phyloP scores from a whole-genome alignment of 2,329 filamentous ascomycete species.

The Sporothrix curviconia region DNA sequence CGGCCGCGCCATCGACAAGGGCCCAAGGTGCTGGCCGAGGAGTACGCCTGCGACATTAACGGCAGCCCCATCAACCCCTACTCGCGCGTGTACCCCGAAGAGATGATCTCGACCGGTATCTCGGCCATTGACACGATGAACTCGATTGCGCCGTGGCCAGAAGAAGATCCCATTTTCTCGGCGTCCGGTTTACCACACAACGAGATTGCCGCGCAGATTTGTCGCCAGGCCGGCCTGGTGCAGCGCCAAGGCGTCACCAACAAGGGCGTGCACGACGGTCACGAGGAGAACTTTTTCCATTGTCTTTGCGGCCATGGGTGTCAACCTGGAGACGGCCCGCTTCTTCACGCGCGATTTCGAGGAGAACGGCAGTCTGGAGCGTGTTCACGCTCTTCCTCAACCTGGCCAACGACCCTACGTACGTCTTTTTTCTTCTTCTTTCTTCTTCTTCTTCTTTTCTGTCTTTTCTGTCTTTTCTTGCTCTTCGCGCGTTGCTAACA shows the following conservation, averaged over 20 bases:
- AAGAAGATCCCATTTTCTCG: slow-evolving; percentile 99
- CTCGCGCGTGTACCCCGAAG: slow-evolving; percentile 95
- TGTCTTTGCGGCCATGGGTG: slow-evolving; percentile 99
- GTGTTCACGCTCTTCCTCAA: slow-evolving; percentile 96
- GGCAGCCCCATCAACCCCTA: slow-evolving; percentile 98
- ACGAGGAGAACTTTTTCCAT: slow-evolving; percentile 99
- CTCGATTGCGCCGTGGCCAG: slow-evolving; percentile 93
- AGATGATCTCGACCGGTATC: slow-evolving; percentile 99
- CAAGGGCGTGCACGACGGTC: slow-evolving; percentile 92
- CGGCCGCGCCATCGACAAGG: slow-evolving; percentile 96
- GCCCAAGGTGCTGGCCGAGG: slow-evolving; percentile 93
- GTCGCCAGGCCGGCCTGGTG: slow-evolving; percentile 90
- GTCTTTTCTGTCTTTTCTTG: not conserved
- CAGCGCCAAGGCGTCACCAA: slow-evolving; percentile 69
- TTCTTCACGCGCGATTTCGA: slow-evolving; percentile 99
- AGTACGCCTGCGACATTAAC: slow-evolving; percentile 99
- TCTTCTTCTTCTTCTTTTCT: not conserved
- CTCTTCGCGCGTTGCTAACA: not conserved
- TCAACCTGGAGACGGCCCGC: slow-evolving; percentile 96
- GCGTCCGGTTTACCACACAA: slow-evolving; percentile 97
- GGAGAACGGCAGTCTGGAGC: slow-evolving; percentile 97
- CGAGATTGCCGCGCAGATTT: slow-evolving; percentile 98
- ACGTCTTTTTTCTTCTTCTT: slow-evolving; percentile 35
- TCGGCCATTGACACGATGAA: slow-evolving; percentile 99
- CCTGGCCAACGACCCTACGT: slow-evolving; percentile 98